Conservation (phyloP, 768 basidiomycete species). For the Kwoniella heveanensis region DNA sequence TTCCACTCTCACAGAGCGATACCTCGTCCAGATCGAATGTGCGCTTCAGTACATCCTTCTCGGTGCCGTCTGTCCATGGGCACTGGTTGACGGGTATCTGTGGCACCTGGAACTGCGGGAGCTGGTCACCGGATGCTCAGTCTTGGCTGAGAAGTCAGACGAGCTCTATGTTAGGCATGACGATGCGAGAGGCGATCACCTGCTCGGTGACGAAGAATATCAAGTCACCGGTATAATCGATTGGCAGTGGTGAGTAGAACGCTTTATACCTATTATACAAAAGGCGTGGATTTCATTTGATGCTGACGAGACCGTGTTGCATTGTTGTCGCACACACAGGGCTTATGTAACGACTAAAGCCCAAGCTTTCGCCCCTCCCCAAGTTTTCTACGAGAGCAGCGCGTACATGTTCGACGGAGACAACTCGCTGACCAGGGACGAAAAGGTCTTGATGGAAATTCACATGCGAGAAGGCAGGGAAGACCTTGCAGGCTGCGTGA, state of each 20-base stretch:
- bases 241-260: conserved; percentile 45
- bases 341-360: conserved; percentile 19
- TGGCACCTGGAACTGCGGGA: conserved; percentile 15
- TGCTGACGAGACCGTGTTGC: no score
- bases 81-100: conserved; percentile 4
- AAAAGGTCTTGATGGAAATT: background rate
- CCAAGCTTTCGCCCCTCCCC: conserved; percentile 13
- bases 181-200: conserved; percentile 44
- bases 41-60: background rate
- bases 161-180: conserved; percentile 33
- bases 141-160: conserved; percentile 1
- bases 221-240: conserved; percentile 46
- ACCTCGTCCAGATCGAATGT: conserved; percentile 15
- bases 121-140: conserved; percentile 5
- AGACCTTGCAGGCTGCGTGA: conserved; percentile 21
- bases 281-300: no score
- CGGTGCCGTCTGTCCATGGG: background rate
- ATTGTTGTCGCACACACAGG: no score
- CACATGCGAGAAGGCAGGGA: conserved; percentile 7
- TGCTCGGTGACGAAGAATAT: conserved; percentile 38
- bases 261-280: no score
- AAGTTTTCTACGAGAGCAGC: background rate
- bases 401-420: background rate
- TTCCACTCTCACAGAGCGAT: conserved; percentile 14
- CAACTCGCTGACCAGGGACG: conserved; percentile 8